Evolutionary conservation across 768 basidiomycete genomes (phyloP), one percentile per base, ranked within the genome.

Genomic region (Boletus reticuloceps): DNA sequence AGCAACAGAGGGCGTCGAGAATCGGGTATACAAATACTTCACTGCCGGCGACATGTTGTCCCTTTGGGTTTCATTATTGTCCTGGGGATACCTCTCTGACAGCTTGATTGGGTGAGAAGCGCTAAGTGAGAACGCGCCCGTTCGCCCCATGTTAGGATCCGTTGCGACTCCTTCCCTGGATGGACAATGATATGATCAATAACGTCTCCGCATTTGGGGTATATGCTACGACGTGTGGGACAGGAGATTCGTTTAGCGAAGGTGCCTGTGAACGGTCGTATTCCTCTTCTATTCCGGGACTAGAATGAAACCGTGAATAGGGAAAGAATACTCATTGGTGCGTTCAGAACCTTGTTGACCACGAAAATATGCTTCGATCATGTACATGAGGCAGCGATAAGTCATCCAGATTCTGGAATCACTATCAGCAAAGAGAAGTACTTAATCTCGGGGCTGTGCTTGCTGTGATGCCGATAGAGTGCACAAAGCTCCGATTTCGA

Each of bases 231-330:
- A 25, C 44, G 27, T 54, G 50, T 58, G 54, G 50, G 54, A 57
- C 27, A n/a, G 51, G 63, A 36, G 63, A 56, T 64, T 65, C 65
- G 6, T n/a, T 50, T 41, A n/a, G 16, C 52, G 60, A 67, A 62
- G 49, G 59, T 58, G 48, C 65, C 65, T 59, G 51, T 53, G 60
- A 62, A 42, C 20, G 34, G 42, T 51, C 45, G 51, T 59, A 59
- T 50, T 48, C 19, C 13, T 46, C 17, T 22, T 39, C 50, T 56
- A 62, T 47, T 47, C 52, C 32, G 37, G 59, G 34, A 36, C 29
- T 14, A 40, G 45, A 55, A 59, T 47, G 46, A 48, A 39, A 16
- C 22, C 39, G 31, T 25, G 14, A 47, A 45, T 31, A 37, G 46
- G 56, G 42, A 52, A 38, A 50, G 47, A 40, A 25, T 13, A 13